Evolutionary conservation across 352 stramenopile genomes (phyloP), one percentile per base, ranked within the genome.

Genomic region (Globisporangium barbulae): DNA sequence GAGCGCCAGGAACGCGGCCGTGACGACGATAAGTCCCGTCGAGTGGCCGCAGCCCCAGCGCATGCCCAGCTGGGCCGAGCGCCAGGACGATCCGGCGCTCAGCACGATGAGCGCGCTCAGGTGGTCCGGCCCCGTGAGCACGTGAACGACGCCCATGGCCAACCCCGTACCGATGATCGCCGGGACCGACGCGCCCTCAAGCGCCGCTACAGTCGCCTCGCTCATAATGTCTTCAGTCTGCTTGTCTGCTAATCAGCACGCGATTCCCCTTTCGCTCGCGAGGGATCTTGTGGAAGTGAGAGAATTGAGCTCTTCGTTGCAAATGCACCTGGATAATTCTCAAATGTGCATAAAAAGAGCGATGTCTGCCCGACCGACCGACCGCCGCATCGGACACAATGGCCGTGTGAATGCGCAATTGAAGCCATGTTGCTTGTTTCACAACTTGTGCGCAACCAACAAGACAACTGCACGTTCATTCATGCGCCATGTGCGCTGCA

Each of bases 31-130:
- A 19, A 97, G 75, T 2, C 89, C 91, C 6, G 79, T 85, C 5
- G 79, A 91, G 68, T 97, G 89, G 53, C 89, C 89, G 49, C 91
- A 77, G n/a, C 91, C 91, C 91, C 89, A 97, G 70, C 85, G 83
- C 64, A 97, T 79, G 19, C 89, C 89, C 8, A 97, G 70, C 33
- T 81, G 76, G 57, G 91, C 95, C 28, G 85, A 88, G 28, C 75
- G 76, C 67, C 74, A 88, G 44, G 79, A 92, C 0, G 76, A 85
- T 1, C 78, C 82, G 0, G 85, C 83, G 61, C 76, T 92, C 4
- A 97, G 72, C 53, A 93, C 94, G 39, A 90, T 91, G 12, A 97
- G 72, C 21, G 89, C 89, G 35, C 81, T 90, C 22, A 97, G 74
- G 70, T 97, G 90, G 68, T 97, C 89, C 3, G 90, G 90, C 0